These are phyloP conservation scores for Medakamo hakoo DNA, from an alignment of 139 green algal genomes.

Conservation along the genomic window DNA sequence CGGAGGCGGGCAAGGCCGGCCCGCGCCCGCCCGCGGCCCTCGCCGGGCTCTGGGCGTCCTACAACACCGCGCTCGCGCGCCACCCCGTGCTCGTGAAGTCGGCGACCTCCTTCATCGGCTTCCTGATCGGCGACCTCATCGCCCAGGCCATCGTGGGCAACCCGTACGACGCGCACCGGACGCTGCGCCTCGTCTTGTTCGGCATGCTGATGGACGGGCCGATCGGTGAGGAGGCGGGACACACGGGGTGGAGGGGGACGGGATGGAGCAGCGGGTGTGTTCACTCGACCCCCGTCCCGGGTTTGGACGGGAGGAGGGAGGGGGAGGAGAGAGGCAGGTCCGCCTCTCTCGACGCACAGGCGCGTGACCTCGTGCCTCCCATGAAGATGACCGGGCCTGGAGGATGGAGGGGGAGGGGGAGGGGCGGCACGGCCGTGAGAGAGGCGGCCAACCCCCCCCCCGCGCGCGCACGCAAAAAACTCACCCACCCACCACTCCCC, in stretches of 20 bases:
- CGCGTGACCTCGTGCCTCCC: too few species aligned
- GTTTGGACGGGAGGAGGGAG: too few species aligned
- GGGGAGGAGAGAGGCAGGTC: too few species aligned
- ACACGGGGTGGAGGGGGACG: background rate
- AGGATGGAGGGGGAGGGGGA: too few species aligned
- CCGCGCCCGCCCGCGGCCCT: background rate
- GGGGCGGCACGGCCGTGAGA: too few species aligned
- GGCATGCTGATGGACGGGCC: slow-evolving; percentile 34
- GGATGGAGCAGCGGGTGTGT: background rate
- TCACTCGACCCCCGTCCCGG: too few species aligned
- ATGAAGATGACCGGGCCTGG: too few species aligned
- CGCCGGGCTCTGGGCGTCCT: slow-evolving; percentile 1
- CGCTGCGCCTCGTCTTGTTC: slow-evolving; percentile 9
- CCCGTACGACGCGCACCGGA: slow-evolving; percentile 15
- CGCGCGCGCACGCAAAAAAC: background rate
- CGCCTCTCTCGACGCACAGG: too few species aligned
- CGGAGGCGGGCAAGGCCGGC: too few species aligned
- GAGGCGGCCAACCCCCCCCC: too few species aligned
- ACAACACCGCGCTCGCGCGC: slow-evolving; percentile 17
- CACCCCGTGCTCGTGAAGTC: slow-evolving; percentile 39
- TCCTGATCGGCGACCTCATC: slow-evolving; percentile 42
- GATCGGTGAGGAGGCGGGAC: slow-evolving; percentile 6
- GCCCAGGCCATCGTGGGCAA: slow-evolving; percentile 28
- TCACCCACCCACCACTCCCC: background rate
- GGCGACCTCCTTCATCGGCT: slow-evolving; percentile 35